Evolutionary conservation across 1,139 yeast genomes (phyloP).

Genomic region (Barnettozyma hawaiiensis): DNA sequence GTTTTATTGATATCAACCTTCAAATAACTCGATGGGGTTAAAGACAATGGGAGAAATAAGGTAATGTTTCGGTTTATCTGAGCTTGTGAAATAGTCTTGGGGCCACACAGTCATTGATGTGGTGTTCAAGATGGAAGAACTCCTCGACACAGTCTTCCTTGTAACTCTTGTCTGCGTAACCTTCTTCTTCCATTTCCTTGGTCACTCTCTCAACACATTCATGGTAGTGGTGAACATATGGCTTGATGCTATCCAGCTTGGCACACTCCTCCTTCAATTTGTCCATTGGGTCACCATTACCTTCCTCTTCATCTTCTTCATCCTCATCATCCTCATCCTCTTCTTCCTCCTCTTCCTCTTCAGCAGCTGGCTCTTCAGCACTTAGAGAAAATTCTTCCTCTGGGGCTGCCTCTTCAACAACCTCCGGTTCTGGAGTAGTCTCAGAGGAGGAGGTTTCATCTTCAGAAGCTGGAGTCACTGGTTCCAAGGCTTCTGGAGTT

Average conservation of each 20-base stretch:
- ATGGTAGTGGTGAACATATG: conserved; percentile 80
- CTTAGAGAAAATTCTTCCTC: too few species aligned
- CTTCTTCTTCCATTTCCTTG: conserved; percentile 77
- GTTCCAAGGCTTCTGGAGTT: conserved; percentile 23
- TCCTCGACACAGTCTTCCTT: conserved; percentile 98
- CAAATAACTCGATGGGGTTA: neutral
- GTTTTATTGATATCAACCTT: neutral
- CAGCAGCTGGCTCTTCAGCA: conserved; percentile 7
- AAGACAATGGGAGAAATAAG: neutral
- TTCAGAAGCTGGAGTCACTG: conserved; percentile 29
- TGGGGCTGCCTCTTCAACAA: conserved; percentile 1
- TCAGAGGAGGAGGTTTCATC: conserved; percentile 4
- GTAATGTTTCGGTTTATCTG: conserved; percentile 40
- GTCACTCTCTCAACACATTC: conserved; percentile 96
- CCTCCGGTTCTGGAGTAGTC: conserved; percentile 8
- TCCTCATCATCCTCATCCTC: conserved; percentile 32
- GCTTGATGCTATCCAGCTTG: conserved; percentile 62
- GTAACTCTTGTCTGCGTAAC: conserved; percentile 69
- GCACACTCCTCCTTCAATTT: conserved; percentile 63
- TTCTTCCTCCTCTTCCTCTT: conserved; percentile 25
- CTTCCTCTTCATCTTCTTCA: conserved; percentile 78
- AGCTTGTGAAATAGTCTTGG: conserved; percentile 84
- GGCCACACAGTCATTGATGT: conserved; percentile 88
- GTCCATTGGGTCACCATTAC: conserved; percentile 62
- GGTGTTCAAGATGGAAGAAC: conserved; percentile 94